Evolutionary conservation across 768 basidiomycete species (phyloP).

Genomic region (Tylopilus sp.): DNA sequence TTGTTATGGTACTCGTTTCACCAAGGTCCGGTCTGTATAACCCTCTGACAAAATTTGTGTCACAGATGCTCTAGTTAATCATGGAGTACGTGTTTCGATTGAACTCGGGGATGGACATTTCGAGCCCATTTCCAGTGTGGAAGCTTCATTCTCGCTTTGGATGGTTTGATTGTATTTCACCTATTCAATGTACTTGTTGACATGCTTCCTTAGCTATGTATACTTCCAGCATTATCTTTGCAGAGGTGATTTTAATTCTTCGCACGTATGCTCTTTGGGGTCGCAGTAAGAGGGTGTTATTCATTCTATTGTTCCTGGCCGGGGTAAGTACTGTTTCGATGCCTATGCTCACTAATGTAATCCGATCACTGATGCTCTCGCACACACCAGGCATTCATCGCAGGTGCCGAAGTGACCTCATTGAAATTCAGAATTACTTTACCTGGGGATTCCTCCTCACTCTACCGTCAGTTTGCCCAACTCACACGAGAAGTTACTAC

Average conservation of each 20-base stretch:
- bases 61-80: conserved; percentile 7
- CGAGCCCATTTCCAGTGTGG: conserved; percentile 16
- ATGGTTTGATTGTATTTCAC: conserved; percentile 8
- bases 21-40: not conserved
- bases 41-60: not conserved
- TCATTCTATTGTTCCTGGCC: conserved; percentile 17
- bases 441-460: conserved; percentile 14
- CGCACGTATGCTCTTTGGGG: conserved; percentile 28
- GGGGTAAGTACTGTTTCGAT: conserved; percentile 9
- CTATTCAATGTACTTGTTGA: not conserved
- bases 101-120: not conserved
- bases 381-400: conserved; percentile 12
- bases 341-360: too few species aligned
- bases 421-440: conserved; percentile 4
- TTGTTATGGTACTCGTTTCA: conserved; percentile 18
- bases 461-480: conserved; percentile 19
- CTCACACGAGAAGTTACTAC: not conserved
- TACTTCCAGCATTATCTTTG: conserved; percentile 11
- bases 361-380: not conserved
- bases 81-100: conserved; percentile 2
- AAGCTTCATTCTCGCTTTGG: conserved; percentile 12
- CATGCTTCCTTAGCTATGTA: conserved; percentile 8
- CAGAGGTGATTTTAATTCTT: conserved; percentile 22
- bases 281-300: conserved; percentile 14
- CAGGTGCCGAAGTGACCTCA: conserved; percentile 11